Evolutionary conservation across 352 stramenopile genomes (phyloP), one percentile per base, ranked within the genome.

Genomic region (Peronospora tabacina): DNA sequence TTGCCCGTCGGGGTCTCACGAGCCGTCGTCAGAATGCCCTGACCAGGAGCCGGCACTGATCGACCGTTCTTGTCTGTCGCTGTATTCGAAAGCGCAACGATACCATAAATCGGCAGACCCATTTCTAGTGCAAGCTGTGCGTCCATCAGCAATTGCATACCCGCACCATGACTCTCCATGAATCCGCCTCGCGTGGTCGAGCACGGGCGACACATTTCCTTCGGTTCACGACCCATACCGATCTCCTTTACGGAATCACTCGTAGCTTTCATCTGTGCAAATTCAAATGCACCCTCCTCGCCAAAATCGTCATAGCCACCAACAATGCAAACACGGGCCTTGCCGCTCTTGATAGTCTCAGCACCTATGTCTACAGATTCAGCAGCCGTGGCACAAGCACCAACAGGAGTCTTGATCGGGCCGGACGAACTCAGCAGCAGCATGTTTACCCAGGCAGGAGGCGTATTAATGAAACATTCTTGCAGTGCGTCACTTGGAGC

Each of bases 381-480:
- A 29, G 82, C 82, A 12, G 85, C 78, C 2, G 85, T 95, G 0
- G 85, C 85, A 44, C 83, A 95, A 4, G 85, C 83, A 44, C 85
- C 85, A 2, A 95, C 82, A 0, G 81, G 81, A 0, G 82, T 94
- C 73, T 95, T 92, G 58, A 95, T 95, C 12, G 81, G 85, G 9
- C 85, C 85, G 16, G 82, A 92, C 8, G 82, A 91, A 26, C 75
- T 89, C 43, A 95, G 46, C 20, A 95, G 44, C 28, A 94, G 49
- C 85, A 95, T 95, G 64, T 95, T 95, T 8, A 95, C 80, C 85
- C 85, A 95, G 0, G 82, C 85, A 33, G 85, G 75, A 34, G 85
- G 76, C 19, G 81, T 93, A 44, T 95, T 95, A 59, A 94, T 95
- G 63, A 95, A 95, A 13, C 47, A 73, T 56, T 95, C 85, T 42